Base-by-base conservation (phyloP, 1,139 yeast genomes). In the Hemisphaericaspora xylanilytica region DNA sequence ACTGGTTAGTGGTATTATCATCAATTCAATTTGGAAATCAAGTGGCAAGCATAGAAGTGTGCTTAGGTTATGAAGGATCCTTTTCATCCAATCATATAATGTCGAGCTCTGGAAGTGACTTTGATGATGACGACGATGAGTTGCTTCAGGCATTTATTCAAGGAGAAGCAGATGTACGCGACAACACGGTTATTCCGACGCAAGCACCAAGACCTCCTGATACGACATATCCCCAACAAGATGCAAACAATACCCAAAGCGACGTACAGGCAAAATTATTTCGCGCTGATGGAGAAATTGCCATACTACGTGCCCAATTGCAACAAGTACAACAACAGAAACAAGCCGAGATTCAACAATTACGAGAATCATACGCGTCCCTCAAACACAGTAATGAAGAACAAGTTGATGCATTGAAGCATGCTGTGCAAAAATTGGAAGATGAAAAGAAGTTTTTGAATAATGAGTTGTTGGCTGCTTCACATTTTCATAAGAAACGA, bases 281-380 rank as follows among this genome's bases (percentile, higher is more conserved):
- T 44, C 65, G 68, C 28, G 81, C 88, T 0, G 81, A 75, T 47
- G 96, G 96, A 3, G 95, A 88, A 52, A 79, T 85, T 22, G 81
- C 94, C 9, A 81, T 87, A 28, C 67, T 88, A 17, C 65, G 90
- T 41, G 79, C 83, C 14, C 86, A 83, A 50, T 60, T 86, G 34
- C 63, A 71, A 14, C 72, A 73, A 36, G 52, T 76, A 9, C 78
- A 76, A 37, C 57, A 58, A 22, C 70, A 61, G 31, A 74, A 73
- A 39, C 65, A 61, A 3, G 61, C 65, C 3, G 80, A 75, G 47
- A 58, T 73, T n/a, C 56, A 56, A 14, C 65, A 67, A 17, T 48
- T 82, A 34, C 63, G 65, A 35, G 61, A 61, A 4, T 54, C 66
- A 3, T 68, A 64, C 39, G 53, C 58, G 2, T 46, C 48, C 17